Evolutionary conservation across 108 stramenopile species (phyloP).

Genomic region (Cylindrotheca closterium): DNA sequence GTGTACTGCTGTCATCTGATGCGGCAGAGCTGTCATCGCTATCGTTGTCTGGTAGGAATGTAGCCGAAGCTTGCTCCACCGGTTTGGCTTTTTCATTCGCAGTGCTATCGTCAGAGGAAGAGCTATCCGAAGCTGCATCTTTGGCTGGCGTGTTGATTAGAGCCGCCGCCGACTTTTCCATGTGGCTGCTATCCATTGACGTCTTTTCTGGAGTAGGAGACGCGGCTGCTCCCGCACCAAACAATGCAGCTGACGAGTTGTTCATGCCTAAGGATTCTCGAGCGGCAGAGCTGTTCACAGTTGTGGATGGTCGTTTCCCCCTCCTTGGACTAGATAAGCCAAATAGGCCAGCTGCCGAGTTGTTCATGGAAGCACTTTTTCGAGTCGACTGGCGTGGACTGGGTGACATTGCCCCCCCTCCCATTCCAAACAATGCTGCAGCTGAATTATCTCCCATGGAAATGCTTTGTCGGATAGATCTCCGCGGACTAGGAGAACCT

Average conservation of each 20-base stretch:
- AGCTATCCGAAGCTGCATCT: background rate
- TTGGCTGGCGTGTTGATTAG: background rate
- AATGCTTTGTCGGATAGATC: no score
- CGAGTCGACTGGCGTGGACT: no score
- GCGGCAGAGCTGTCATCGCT: conserved; percentile 4
- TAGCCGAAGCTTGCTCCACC: background rate
- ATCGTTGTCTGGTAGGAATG: background rate
- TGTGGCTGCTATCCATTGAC: no score
- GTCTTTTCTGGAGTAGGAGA: no score
- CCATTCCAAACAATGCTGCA: background rate
- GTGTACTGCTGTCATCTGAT: background rate
- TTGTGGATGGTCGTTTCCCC: background rate
- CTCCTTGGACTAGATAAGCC: conserved; percentile 5
- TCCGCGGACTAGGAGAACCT: background rate
- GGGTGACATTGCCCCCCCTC: background rate
- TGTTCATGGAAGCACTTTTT: no score
- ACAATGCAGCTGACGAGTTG: conserved; percentile 30
- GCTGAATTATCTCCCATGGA: no score
- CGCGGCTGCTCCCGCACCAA: conserved; percentile 16
- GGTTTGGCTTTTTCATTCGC: no score
- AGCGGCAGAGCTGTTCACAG: background rate
- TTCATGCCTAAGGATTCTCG: conserved; percentile 11
- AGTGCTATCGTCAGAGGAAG: no score
- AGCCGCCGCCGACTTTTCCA: no score
- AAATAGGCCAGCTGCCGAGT: conserved; percentile 33